Evolutionary conservation across 2,329 filamentous ascomycete genomes (phyloP), one percentile per base, ranked within the genome.

Genomic region (Passalora sequoiae): DNA sequence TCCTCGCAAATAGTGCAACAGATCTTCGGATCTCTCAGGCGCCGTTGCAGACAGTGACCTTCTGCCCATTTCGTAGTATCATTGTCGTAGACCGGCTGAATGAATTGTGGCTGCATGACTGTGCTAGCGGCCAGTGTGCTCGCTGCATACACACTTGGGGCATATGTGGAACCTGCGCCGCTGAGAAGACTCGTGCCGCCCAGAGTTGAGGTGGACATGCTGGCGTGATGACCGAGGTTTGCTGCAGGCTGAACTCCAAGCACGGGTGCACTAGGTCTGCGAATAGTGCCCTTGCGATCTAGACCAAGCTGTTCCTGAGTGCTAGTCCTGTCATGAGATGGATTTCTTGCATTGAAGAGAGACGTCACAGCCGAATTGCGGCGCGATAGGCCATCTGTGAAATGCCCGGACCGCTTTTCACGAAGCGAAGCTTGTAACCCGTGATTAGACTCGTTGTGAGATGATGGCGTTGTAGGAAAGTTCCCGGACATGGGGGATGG

Each of bases 361-460:
- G 55, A 55, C 56, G 60, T 57, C 63, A 72, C 69, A 51, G 89
- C 94, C n/a, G 89, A 94, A 69, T 89, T 96, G 53, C 91, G 80
- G 47, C 89, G 80, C n/a, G 84, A 84, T 53, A 73, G 31, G 27
- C 42, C 49, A 32, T 50, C 86, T 9, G 37, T 37, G 55, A 97
- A 95, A 63, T 96, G 88, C 1, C 86, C 89, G 3, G 92, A 97
- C 39, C 91, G 80, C 71, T 97, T 98, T 68, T 97, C 92, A 22
- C 89, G 81, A 44, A 98, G 72, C 4, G 87, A 94, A 13, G 86
- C 81, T 50, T 89, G 83, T 43, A 95, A 72, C 25, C 87, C 86
- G 65, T 92, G 94, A 1, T 88, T 91, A 4, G 91, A 96, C 61
- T 98, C 92, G 59, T 84, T 94, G 12, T 89, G 78, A 4, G 89